These are phyloP conservation scores for Dryas integrifolia DNA, from an alignment of 331 rosid genomes.

Conservation along the genomic window DNA sequence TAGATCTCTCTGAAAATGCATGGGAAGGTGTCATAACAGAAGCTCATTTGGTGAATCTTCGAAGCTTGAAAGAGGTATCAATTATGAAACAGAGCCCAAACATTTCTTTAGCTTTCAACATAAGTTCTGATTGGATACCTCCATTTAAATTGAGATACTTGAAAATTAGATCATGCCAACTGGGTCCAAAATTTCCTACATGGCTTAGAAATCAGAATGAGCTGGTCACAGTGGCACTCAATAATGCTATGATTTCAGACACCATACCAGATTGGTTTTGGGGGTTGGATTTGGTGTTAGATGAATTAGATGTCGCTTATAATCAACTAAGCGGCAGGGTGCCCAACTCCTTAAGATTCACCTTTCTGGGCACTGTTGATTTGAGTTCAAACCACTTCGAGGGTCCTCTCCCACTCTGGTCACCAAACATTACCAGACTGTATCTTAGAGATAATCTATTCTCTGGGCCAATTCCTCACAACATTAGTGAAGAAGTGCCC, in stretches of 20 bases:
- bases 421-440: neutral
- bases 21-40: constrained; percentile 3
- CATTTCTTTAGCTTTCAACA: constrained; percentile 7
- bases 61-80: neutral
- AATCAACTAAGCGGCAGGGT: constrained; percentile 8
- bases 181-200: constrained; percentile 20
- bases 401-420: constrained; percentile 14
- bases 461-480: constrained; percentile 14
- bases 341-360: constrained; percentile 13
- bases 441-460: neutral
- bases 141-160: constrained; percentile 11
- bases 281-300: neutral
- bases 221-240: neutral
- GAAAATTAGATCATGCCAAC: constrained; percentile 2
- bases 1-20: neutral
- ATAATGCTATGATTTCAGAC: neutral
- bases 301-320: neutral
- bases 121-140: constrained; percentile 9
- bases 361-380: neutral
- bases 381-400: neutral
- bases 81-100: neutral
- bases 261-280: constrained; percentile 11
- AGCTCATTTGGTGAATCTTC: constrained; percentile 15
- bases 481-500: constrained; percentile 16
- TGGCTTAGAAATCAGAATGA: constrained; percentile 20